Conservation (phyloP, 2,329 filamentous ascomycete genomes). For the Albifimbria verrucaria region DNA sequence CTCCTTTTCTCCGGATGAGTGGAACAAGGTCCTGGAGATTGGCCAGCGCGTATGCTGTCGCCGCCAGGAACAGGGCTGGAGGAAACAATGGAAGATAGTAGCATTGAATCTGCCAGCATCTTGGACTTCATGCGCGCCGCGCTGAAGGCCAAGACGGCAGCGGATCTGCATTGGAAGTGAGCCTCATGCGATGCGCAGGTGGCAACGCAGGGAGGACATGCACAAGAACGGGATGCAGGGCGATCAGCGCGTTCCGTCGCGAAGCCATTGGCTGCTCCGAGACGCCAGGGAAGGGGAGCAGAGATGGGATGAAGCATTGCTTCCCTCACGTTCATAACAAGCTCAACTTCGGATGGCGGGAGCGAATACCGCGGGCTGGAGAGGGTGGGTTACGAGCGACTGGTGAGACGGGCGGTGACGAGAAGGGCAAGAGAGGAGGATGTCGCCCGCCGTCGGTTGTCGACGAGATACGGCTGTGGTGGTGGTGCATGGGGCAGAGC, state of each 20-base stretch:
- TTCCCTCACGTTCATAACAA: neutral
- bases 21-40: constrained; percentile 65
- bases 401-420: neutral
- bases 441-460: constrained; percentile 6
- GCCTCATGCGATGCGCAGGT: neutral
- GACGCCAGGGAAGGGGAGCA: neutral
- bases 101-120: constrained; percentile 43
- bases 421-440: neutral
- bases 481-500: no score
- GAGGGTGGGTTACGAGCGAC: neutral
- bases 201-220: neutral
- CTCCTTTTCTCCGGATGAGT: constrained; percentile 69
- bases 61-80: constrained; percentile 35
- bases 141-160: constrained; percentile 52
- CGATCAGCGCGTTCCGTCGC: neutral
- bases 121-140: constrained; percentile 60
- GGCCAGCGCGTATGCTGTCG: constrained; percentile 65
- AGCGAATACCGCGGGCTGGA: neutral
- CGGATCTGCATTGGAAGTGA: constrained; percentile 58
- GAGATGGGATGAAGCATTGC: neutral
- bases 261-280: neutral
- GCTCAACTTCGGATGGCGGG: neutral
- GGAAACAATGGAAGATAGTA: constrained; percentile 42
- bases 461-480: no score
- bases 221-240: neutral